Evolutionary conservation across 208 protist species (phyloP).

Genomic region (Vickermania spadyakhi): DNA sequence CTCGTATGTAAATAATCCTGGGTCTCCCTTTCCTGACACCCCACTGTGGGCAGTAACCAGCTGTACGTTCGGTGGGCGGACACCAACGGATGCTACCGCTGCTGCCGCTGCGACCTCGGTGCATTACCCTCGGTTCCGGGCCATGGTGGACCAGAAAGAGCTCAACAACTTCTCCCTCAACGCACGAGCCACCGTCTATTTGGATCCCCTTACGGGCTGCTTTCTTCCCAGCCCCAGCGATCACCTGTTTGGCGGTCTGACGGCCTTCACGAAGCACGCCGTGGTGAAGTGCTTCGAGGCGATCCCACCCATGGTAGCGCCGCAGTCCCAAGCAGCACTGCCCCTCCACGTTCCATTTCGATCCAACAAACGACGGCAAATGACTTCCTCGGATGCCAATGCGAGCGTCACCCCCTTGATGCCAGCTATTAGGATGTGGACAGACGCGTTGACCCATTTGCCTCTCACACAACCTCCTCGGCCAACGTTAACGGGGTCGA

Average conservation of each 20-base stretch:
- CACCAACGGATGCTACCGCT: not conserved
- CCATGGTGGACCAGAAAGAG: conserved; percentile 30
- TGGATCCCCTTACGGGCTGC: conserved; percentile 50
- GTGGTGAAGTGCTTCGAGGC: not conserved
- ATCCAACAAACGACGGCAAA: not conserved
- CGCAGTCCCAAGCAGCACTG: not conserved
- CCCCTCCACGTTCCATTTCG: not conserved
- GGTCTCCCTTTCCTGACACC: not conserved
- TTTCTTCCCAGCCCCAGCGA: conserved; percentile 44
- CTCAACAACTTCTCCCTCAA: conserved; percentile 40
- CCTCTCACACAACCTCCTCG: not conserved
- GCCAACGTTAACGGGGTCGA: not conserved
- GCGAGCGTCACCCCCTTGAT: not conserved
- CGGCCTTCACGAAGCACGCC: not conserved
- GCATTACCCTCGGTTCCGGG: conserved; percentile 40
- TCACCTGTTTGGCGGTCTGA: conserved; percentile 13
- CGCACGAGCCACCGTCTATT: conserved; percentile 45
- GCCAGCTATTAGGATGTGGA: not conserved
- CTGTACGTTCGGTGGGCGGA: not conserved
- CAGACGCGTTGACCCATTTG: not conserved
- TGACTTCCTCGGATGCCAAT: not conserved
- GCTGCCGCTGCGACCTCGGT: not conserved
- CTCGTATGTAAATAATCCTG: not conserved
- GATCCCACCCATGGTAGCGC: not conserved
- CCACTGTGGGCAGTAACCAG: not conserved